Percentiles rank a stretch among this genome's conserved stretches.
phyloP scores from a whole-genome alignment of 331 rosid species.

The Arachis monticola region DNA sequence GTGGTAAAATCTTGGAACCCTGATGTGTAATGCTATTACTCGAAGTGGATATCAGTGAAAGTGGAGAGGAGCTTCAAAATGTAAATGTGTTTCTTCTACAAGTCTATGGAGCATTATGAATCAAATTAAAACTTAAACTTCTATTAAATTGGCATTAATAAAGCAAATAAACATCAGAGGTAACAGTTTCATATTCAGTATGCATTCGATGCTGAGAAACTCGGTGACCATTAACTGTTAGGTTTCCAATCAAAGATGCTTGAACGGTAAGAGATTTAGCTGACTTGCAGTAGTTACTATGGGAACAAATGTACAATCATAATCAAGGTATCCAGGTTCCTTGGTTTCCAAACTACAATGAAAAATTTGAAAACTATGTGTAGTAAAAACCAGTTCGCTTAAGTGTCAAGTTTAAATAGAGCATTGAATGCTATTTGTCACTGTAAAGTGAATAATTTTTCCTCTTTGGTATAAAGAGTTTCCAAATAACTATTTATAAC shows the following conservation, averaged over 20 bases:
- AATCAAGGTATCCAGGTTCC: slow-evolving; percentile 11
- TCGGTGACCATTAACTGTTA: slow-evolving; percentile 9
- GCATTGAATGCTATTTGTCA: too few species aligned
- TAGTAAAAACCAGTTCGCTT: background rate
- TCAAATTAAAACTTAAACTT: slow-evolving; percentile 21
- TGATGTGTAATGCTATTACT: background rate
- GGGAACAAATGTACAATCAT: background rate
- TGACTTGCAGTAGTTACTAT: slow-evolving; percentile 2
- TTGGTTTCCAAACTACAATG: slow-evolving; percentile 5
- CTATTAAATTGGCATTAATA: slow-evolving; percentile 1
- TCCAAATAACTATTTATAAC: too few species aligned
- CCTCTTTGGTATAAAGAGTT: too few species aligned
- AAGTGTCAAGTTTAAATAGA: too few species aligned
- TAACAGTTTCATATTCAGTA: background rate
- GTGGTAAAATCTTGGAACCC: slow-evolving; percentile 14
- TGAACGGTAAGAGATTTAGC: slow-evolving; percentile 25
- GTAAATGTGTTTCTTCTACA: slow-evolving; percentile 10
- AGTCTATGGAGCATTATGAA: background rate
- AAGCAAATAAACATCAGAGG: background rate
- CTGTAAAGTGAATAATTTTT: too few species aligned
- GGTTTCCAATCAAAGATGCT: slow-evolving; percentile 8
- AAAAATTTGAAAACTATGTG: slow-evolving; percentile 22
- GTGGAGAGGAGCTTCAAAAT: slow-evolving; percentile 15
- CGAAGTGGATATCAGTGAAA: background rate
- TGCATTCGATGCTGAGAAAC: slow-evolving; percentile 23